These are phyloP conservation scores for Mucor plumbeus DNA, from an alignment of 371 early-diverging fungal genomes.

Conservation along the genomic window DNA sequence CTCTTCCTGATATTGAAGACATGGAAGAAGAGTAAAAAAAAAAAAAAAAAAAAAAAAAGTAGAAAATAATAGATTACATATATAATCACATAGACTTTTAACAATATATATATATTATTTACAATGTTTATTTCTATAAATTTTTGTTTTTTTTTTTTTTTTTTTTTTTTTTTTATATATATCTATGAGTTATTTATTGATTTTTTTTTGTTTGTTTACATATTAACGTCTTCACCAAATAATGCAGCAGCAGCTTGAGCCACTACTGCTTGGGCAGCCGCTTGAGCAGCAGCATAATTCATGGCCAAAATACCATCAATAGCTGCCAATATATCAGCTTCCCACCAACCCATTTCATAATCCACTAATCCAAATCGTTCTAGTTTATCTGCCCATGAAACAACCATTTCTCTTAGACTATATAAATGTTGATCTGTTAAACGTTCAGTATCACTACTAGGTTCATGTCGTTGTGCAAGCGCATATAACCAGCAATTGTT, in stretches of 20 bases:
- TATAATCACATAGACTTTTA: not conserved
- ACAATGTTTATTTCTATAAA: slow-evolving; percentile 12
- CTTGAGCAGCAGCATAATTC: slow-evolving; percentile 57
- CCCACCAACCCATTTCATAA: slow-evolving; percentile 89
- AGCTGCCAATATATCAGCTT: slow-evolving; percentile 76
- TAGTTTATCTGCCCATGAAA: slow-evolving; percentile 77
- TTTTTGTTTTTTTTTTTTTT: slow-evolving; percentile 1
- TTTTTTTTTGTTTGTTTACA: slow-evolving; percentile 15
- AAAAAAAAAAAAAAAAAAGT: not conserved
- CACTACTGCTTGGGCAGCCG: slow-evolving; percentile 53
- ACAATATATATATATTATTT: not conserved
- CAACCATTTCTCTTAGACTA: slow-evolving; percentile 66
- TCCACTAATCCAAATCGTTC: slow-evolving; percentile 82
- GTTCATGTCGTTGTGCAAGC: slow-evolving; percentile 65
- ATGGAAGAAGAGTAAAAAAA: slow-evolving; percentile 47
- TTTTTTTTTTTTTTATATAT: slow-evolving; percentile 1
- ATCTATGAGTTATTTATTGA: not conserved
- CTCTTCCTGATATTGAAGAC: slow-evolving; percentile 71
- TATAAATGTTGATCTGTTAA: slow-evolving; percentile 65
- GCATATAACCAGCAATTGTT: slow-evolving; percentile 85
- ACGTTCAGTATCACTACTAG: slow-evolving; percentile 61
- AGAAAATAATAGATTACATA: not conserved
- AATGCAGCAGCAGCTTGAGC: slow-evolving; percentile 54
- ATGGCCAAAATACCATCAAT: slow-evolving; percentile 64
- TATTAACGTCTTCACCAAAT: slow-evolving; percentile 49